Evolutionary conservation across 2,329 filamentous ascomycete species (phyloP), one percentile per base, ranked within the genome.

Genomic region (Colletotrichum graminicola): DNA sequence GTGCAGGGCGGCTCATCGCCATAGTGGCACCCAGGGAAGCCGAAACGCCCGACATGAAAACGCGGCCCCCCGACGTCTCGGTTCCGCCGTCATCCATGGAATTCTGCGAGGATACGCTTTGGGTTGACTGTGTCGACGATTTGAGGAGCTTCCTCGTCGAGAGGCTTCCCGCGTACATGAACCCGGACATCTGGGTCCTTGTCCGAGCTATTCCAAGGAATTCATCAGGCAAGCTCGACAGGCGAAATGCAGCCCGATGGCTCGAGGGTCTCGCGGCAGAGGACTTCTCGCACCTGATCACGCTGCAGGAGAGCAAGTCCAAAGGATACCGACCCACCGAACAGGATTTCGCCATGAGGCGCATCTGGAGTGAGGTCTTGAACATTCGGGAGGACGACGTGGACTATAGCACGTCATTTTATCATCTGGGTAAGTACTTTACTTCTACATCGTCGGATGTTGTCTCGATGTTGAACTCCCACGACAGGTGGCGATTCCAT

Each of bases 201-300:
- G 75, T 86, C 1, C 74, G 77, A 18, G 73, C 78, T 8, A 84
- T 86, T 77, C 85, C 85, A 0, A 78, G 82, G 1, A 75, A 85
- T 5, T 82, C 85, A 0, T 86, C 84, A 5, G 83, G 84, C 2
- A 87, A 87, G 77, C 83, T 80, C 0, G 84, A 87, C 67, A 80
- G 85, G 36, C 86, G 85, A 76, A 80, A 77, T 34, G 78, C 86
- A 11, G 12, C 52, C 3, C 36, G 39, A 0, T 71, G 62, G 21
- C 56, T 71, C 1, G 64, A 71, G n/a, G 12, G 21, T 10, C n/a
- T 71, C 11, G 57, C 64, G 2, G n/a, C 55, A 2, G 57, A 59
- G 0, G 29, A 71, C 6, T 67, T 62, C 1, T 16, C 63, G 12
- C 41, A 36, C 2, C 29, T 71, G 0, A 1, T 67, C 1, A n/a